Evolutionary conservation across 495 filamentous ascomycete species (phyloP).

Genomic region (Hypoxylon rickii): DNA sequence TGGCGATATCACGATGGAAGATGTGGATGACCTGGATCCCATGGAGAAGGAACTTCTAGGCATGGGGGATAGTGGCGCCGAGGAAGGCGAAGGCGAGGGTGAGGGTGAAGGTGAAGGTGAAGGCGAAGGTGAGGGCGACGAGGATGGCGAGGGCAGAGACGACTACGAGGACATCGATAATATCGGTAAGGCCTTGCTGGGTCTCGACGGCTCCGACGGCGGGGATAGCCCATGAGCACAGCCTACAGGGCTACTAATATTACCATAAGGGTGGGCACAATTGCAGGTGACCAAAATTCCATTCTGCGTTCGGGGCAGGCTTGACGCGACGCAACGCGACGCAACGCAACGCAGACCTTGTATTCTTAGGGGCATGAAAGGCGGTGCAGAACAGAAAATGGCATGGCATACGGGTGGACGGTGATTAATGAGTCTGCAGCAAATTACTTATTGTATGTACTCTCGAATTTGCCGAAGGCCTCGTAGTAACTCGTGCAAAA

Average conservation of each 20-base stretch:
- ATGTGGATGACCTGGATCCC: slow-evolving; percentile 56
- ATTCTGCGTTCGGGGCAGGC: too few species aligned
- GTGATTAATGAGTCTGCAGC: too few species aligned
- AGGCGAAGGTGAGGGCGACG: slow-evolving; percentile 14
- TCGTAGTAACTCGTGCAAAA: too few species aligned
- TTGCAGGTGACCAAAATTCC: too few species aligned
- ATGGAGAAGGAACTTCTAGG: slow-evolving; percentile 57
- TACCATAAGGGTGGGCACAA: too few species aligned
- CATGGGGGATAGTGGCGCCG: slow-evolving; percentile 45
- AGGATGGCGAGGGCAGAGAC: slow-evolving; percentile 45
- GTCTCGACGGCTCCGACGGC: slow-evolving; percentile 48
- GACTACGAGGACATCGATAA: slow-evolving; percentile 56
- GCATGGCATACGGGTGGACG: slow-evolving; percentile 2
- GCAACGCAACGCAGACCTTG: slow-evolving; percentile 2
- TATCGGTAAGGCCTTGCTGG: slow-evolving; percentile 56
- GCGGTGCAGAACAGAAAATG: slow-evolving; percentile 1
- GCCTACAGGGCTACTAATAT: too few species aligned
- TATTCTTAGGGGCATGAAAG: slow-evolving; percentile 10
- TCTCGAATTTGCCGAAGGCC: too few species aligned
- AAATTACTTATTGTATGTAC: too few species aligned
- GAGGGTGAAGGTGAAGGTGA: slow-evolving; percentile 41
- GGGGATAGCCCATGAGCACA: slow-evolving; percentile 33
- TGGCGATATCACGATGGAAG: slow-evolving; percentile 47
- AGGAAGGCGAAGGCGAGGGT: slow-evolving; percentile 30
- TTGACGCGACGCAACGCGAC: neutral